These are phyloP conservation scores for Tolypocladium pustulatum DNA, from an alignment of 2,329 filamentous ascomycete genomes.

Conservation along the genomic window DNA sequence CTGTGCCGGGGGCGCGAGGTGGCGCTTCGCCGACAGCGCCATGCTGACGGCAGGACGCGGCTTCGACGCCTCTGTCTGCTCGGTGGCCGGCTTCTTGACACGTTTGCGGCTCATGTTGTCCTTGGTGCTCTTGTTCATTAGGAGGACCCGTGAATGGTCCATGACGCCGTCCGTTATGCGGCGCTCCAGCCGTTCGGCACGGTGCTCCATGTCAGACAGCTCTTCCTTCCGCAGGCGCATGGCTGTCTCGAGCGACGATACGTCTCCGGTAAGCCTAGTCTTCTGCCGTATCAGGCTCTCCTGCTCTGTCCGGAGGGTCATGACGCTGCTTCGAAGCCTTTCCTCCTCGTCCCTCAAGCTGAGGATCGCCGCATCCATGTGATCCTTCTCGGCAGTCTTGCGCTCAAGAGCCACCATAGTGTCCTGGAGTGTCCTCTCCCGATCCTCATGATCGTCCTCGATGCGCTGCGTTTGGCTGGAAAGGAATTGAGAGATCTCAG, in stretches of 20 bases:
- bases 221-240: conserved; percentile 83
- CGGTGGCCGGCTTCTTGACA: conserved; percentile 28
- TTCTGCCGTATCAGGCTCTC: conserved; percentile 71
- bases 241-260: conserved; percentile 85
- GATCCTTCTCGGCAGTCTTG: conserved; percentile 54
- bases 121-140: conserved; percentile 58
- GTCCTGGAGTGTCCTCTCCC: conserved; percentile 70
- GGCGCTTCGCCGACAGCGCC: conserved; percentile 43
- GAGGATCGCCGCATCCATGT: conserved; percentile 45
- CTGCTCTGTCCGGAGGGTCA: conserved; percentile 54
- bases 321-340: conserved; percentile 43
- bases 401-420: conserved; percentile 73
- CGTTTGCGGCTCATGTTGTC: conserved; percentile 51
- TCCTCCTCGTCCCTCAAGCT: conserved; percentile 41
- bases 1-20: conserved; percentile 32
- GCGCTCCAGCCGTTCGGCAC: conserved; percentile 81
- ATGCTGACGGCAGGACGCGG: conserved; percentile 34
- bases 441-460: conserved; percentile 66
- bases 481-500: conserved; percentile 76
- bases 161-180: conserved; percentile 92
- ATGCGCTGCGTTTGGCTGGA: conserved; percentile 65
- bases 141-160: conserved; percentile 85
- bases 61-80: conserved; percentile 13
- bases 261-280: conserved; percentile 69
- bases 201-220: conserved; percentile 78